phyloP scores from a whole-genome alignment of 345 rosid species.

The Brassica incana region DNA sequence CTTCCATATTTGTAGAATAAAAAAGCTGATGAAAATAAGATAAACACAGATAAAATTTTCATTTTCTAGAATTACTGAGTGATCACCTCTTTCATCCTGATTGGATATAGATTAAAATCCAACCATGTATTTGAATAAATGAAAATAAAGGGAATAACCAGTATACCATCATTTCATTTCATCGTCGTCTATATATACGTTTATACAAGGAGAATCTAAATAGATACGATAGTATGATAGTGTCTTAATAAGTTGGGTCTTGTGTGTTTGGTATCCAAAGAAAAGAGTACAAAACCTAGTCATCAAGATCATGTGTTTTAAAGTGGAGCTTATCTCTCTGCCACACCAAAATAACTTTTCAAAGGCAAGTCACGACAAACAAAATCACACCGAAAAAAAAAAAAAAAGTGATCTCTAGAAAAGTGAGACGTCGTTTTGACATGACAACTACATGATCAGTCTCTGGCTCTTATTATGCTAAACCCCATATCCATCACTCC shows the following conservation, averaged over 20 bases:
- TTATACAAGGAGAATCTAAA: slow-evolving; percentile 6
- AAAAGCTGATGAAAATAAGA: too few relatives aligned
- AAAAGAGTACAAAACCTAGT: slow-evolving; percentile 39
- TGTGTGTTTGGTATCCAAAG: slow-evolving; percentile 31
- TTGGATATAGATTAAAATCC: too few relatives aligned
- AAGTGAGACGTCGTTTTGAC: slow-evolving; percentile 24
- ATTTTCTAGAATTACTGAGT: too few relatives aligned
- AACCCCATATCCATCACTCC: slow-evolving; percentile 1
- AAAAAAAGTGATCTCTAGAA: background rate
- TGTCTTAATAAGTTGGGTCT: slow-evolving; percentile 12
- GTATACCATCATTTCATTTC: background rate
- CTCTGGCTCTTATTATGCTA: slow-evolving; percentile 27
- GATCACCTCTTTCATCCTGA: too few relatives aligned
- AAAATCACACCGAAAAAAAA: background rate
- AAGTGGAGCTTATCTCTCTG: slow-evolving; percentile 35
- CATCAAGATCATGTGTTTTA: slow-evolving; percentile 37
- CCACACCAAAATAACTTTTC: slow-evolving; percentile 11
- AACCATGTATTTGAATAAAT: background rate
- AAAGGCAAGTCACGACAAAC: slow-evolving; percentile 37
- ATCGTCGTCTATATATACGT: background rate
- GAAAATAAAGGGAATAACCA: background rate
- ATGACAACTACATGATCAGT: slow-evolving; percentile 27
- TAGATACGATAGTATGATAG: slow-evolving; percentile 12
- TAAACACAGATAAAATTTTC: too few relatives aligned
- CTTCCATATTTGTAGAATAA: too few relatives aligned